Evolutionary conservation across 1,139 yeast genomes (phyloP), one percentile per base, ranked within the genome.

Genomic region (Taphrina wiesneri): DNA sequence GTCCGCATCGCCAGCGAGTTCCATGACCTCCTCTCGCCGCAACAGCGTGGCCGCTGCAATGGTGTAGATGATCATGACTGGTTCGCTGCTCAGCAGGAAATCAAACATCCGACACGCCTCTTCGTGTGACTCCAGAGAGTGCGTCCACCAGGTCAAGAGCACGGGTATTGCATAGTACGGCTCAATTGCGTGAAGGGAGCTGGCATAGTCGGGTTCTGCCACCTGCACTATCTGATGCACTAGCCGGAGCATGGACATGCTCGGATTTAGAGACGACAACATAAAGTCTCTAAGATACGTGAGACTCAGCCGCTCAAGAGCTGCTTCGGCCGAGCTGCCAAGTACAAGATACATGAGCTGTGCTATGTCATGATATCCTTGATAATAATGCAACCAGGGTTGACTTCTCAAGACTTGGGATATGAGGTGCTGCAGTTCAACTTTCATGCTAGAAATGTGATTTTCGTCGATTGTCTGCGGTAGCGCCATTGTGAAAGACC

Each of bases 321-420:
- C 73, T 56, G 73, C 74, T 69, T 81, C 80, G 0, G 86, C 69
- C 23, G 54, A 67, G 17, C 73, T 74, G 21, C 76, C 77, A 71
- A 84, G 83, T 0, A 86, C 82, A 21, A 86, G 72, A 19, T 88
- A 77, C 25, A 89, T 78, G 9, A 88, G 80, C 59, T 89, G 82
- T 1, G 91, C 92, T 39, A 92, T 79, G 73, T 92, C 97, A 76
- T 92, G 97, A 74, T 83, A 90, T 0, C 98, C 98, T 76, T 92
- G 98, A 74, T 90, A 92, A 75, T 92, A 92, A 68, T 83, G 80
- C 54, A 91, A 78, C n/a, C 76, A 72, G 0, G 91, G 91, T 71
- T 86, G 79, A 32, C 80, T 80, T 41, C 90, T 76, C 32, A 92
- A 77, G 1, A 90, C 78, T 25, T 80, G 78, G 15, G 82, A 75